Conservation (phyloP, 768 basidiomycete genomes). For the Symmetrospora coprosmae region DNA sequence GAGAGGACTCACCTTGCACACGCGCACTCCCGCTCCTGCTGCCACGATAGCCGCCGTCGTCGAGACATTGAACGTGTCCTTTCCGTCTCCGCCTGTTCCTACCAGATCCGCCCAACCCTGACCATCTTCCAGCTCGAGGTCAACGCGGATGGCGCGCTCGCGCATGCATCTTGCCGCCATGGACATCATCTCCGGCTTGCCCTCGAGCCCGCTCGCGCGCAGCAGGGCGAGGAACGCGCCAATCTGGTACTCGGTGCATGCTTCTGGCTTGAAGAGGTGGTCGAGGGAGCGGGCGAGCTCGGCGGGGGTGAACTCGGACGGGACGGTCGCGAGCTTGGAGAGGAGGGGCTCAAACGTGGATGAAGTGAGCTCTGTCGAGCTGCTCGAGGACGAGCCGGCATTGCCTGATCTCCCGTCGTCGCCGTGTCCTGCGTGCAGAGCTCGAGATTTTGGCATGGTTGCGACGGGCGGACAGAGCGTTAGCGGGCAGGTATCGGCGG, state of each 20-base stretch:
- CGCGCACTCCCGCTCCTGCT: constrained; percentile 80
- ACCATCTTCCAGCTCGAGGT: neutral
- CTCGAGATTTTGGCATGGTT: too few relatives aligned
- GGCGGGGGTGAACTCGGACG: constrained; percentile 40
- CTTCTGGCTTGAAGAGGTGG: constrained; percentile 40
- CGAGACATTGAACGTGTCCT: constrained; percentile 93
- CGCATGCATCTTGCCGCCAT: constrained; percentile 57
- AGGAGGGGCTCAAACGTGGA: constrained; percentile 63
- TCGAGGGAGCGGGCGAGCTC: constrained; percentile 58
- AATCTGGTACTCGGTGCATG: constrained; percentile 57
- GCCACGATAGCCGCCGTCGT: constrained; percentile 88
- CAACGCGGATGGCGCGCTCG: constrained; percentile 36
- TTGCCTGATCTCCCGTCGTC: too few relatives aligned
- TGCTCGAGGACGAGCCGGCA: too few relatives aligned
- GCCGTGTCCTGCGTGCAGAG: too few relatives aligned
- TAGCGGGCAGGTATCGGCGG: too few relatives aligned
- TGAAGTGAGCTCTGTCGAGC: neutral
- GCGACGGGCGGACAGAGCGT: too few relatives aligned
- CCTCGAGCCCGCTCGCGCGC: constrained; percentile 63
- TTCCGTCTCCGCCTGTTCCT: constrained; percentile 86
- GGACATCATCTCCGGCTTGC: constrained; percentile 58
- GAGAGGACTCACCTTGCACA: constrained; percentile 58
- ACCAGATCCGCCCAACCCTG: constrained; percentile 52
- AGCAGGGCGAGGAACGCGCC: constrained; percentile 81
- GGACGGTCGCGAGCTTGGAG: constrained; percentile 47